Conservation (phyloP, 2,329 filamentous ascomycete species). For the Colletotrichum eleusines region DNA sequence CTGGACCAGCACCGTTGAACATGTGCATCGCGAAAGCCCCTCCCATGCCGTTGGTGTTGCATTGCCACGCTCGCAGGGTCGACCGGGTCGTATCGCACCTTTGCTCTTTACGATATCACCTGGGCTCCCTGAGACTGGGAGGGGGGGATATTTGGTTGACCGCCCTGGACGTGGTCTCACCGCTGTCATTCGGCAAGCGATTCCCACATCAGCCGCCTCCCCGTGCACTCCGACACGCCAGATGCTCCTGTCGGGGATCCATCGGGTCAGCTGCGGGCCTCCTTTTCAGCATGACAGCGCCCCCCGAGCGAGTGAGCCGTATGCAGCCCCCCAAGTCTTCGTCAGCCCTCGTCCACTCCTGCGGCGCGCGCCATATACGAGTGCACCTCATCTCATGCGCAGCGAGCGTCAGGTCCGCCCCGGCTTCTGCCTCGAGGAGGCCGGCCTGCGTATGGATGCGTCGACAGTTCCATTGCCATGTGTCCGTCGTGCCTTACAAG, state of each 20-base stretch:
- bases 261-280: conserved; percentile 12
- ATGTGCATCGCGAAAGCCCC: conserved; percentile 15
- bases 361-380: conserved; percentile 23
- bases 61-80: conserved; percentile 20
- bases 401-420: conserved; percentile 4
- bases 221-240: background rate
- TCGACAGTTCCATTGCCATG: background rate
- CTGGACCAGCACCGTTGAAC: conserved; percentile 16
- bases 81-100: background rate
- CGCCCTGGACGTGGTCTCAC: conserved; percentile 19
- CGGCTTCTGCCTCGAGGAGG: conserved; percentile 15
- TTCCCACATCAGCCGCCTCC: conserved; percentile 22
- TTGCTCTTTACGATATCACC: background rate
- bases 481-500: conserved; percentile 2
- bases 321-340: conserved; percentile 10
- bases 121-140: no score
- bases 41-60: background rate
- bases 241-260: conserved; percentile 12
- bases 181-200: conserved; percentile 17
- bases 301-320: conserved; percentile 3
- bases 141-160: background rate
- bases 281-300: background rate
- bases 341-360: conserved; percentile 33
- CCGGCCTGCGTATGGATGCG: background rate
- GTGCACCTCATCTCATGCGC: conserved; percentile 22